Base-by-base conservation (phyloP, 1,284 basidiomycete genomes). In the Ceratobasidium sp. region DNA sequence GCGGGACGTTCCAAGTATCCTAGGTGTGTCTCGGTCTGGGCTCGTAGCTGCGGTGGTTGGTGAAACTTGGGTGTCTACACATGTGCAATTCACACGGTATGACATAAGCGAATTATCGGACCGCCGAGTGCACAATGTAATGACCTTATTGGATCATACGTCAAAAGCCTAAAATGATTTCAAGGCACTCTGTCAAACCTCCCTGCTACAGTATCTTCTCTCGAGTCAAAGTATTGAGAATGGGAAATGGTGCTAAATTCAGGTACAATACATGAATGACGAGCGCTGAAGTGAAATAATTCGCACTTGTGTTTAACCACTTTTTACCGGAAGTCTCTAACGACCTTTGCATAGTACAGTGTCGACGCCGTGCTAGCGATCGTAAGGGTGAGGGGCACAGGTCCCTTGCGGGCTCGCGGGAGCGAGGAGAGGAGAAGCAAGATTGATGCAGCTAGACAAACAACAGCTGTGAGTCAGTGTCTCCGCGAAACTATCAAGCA, bases 351-450 rank as follows among this genome's bases (percentile, higher is more conserved):
- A 73, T 94, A 94, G 79, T 94, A 94, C 42, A 82, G 75, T 2
- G 86, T 86, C 7, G 89, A 79, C 15, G 81, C 79, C 0, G 87
- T 82, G 3, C 88, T 87, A 1, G 90, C 87, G 53, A 85, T 77
- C 5, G 90, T 83, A 29, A 94, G 80, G 31, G 86, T 76, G n/a
- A 82, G 81, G 1, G 92, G 92, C 0, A 94, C 84, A 0, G 92
- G 92, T 0, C 91, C 92, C 77, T 92, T 93, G 35, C 83, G 76
- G 67, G 86, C 79, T 42, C 93, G 86, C 1, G 93, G 92, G 42
- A 89, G 77, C 1, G 91, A 93, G 8, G 91, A 92, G n/a, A 91
- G 78, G 64, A 94, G 79, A 32, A 94, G 82, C 2, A 94, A 72
- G 8, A 89, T 87, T 64, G 91, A 93, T 0, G 92, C 91, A 75